Base-by-base conservation (phyloP, 805 yeast genomes). In the Huiozyma sinensis region DNA sequence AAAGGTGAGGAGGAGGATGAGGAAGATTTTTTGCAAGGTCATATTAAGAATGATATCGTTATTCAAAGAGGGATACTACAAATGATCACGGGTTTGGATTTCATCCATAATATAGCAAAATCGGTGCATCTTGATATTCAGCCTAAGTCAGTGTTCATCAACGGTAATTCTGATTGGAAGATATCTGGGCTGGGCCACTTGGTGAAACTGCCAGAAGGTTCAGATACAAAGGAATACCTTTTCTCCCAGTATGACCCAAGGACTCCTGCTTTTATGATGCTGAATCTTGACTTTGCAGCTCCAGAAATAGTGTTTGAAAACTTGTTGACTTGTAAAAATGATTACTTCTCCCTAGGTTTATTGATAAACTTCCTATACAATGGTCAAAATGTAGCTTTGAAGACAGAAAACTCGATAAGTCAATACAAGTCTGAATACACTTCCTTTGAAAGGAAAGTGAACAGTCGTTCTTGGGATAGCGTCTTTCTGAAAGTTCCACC, bases 91-190 rank as follows among this genome's bases (percentile, higher is more conserved):
- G 95, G 87, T 0, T 62, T 92, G 38, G 81, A 82, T 50, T 92
- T 92, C 56, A 71, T 92, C 38, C 97, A 92, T 58, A 76, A 77
- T 44, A 75, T 77, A 47, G 83, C 94, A 17, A 73, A 79, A 28
- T 73, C 78, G 28, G 81, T 84, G 6, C 95, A 90, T 64, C 60
- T 84, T 50, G 84, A 87, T 50, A 51, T 92, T 32, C 79, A 79
- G 50, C 98, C 98, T 1, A 67, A 74, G 7, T 76, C 95, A 0
- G 70, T 92, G 1, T 75, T 83, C 45, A 74, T 90, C 13, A 89
- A 83, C 51, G 82, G 78, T 35, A 83, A 79, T 51, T 89, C 94
- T 5, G 97, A 92, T 64, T 92, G 98, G 97, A 92, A 90, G 60
- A 60, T 92, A 2, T 74, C 83, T 6, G 97, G 97, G 0, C 72